Evolutionary conservation across 768 basidiomycete species (phyloP).

Genomic region (Tephrocybe sp.): DNA sequence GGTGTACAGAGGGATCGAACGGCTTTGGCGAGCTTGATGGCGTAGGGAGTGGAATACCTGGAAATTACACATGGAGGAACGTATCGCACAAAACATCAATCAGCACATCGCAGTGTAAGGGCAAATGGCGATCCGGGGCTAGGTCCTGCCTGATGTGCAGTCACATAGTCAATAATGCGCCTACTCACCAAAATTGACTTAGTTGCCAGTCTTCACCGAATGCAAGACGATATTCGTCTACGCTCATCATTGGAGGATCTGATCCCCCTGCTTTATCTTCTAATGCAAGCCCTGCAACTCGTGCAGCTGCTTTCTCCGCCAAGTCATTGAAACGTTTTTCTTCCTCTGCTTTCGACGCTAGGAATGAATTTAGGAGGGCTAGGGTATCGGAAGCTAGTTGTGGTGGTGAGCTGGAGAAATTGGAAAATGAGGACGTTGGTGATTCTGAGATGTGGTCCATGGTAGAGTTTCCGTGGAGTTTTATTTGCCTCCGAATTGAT

Average conservation of each 20-base stretch:
- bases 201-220: slow-evolving; percentile 52
- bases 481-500: slow-evolving; percentile 56
- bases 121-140: slow-evolving; percentile 16
- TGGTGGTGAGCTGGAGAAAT: slow-evolving; percentile 33
- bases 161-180: background rate
- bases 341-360: slow-evolving; percentile 39
- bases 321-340: slow-evolving; percentile 40
- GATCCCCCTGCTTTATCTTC: slow-evolving; percentile 20
- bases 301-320: slow-evolving; percentile 32
- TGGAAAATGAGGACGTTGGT: slow-evolving; percentile 21
- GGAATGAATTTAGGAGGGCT: slow-evolving; percentile 38
- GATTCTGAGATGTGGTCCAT: slow-evolving; percentile 24
- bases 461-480: too few relatives aligned
- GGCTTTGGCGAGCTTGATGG: slow-evolving; percentile 32
- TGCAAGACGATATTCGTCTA: slow-evolving; percentile 39
- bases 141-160: background rate
- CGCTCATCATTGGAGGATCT: slow-evolving; percentile 38
- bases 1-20: slow-evolving; percentile 31
- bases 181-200: slow-evolving; percentile 48
- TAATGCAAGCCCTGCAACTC: slow-evolving; percentile 31
- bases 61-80: background rate
- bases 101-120: slow-evolving; percentile 1
- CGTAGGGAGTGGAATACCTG: slow-evolving; percentile 44
- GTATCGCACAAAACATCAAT: background rate
- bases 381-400: slow-evolving; percentile 34